Conservation (phyloP, 768 basidiomycete species). For the Psilocybe cyanescens region DNA sequence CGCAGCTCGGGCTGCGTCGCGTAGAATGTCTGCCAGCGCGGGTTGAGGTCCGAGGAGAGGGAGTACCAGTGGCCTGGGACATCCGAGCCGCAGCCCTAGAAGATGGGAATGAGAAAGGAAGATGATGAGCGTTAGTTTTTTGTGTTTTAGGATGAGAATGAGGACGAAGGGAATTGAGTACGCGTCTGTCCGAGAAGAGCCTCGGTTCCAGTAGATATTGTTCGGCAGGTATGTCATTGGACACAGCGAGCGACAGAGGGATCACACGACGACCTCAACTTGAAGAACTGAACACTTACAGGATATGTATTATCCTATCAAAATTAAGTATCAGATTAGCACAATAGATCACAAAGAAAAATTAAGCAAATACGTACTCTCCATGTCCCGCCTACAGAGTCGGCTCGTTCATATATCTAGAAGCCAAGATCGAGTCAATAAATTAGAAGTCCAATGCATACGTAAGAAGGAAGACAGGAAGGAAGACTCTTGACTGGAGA, state of each 20-base stretch:
- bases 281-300: constrained; percentile 27
- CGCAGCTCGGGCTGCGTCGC: constrained; percentile 52
- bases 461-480: not conserved
- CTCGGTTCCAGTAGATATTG: too few species aligned
- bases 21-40: constrained; percentile 52
- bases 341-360: not conserved
- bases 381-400: constrained; percentile 58
- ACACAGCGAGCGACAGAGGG: too few species aligned
- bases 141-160: too few species aligned
- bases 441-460: not conserved
- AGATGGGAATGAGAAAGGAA: not conserved
- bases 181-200: too few species aligned
- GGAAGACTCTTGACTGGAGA: not conserved
- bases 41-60: constrained; percentile 57
- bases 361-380: constrained; percentile 40
- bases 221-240: too few species aligned
- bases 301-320: constrained; percentile 59
- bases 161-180: too few species aligned
- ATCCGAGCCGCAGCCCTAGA: constrained; percentile 59
- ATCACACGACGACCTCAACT: not conserved
- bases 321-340: not conserved
- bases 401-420: constrained; percentile 56
- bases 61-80: constrained; percentile 58
- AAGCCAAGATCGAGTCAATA: not conserved
- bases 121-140: not conserved